Evolutionary conservation across 371 early-diverging fungal genomes (phyloP), one percentile per base, ranked within the genome.

Genomic region (Mucor piriformis): DNA sequence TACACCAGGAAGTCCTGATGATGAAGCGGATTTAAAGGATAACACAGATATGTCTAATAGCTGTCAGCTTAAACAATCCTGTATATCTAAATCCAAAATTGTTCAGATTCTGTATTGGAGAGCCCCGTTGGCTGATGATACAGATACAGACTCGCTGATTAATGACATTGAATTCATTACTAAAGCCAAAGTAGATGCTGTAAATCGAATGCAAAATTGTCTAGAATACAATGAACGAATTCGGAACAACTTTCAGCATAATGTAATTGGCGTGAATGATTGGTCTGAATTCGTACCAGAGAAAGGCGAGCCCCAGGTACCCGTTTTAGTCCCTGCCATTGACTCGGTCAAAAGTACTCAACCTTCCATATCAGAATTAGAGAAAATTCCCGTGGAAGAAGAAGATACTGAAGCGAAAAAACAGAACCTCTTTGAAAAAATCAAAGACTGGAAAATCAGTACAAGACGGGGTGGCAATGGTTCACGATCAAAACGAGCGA

Each of bases 51-150:
- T 5, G 6, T 6, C 0, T 0, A 23, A 35, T 15, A 23, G 6
- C 13, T 55, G 44, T 20, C 46, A 44, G 6, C 23, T 44, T 6
- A 27, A 23, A 11, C 55, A 55, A 10, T 55, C 55, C 7, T 3
- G 33, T 6, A 1, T 42, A 3, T 44, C 53, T 1, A 77, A 84
- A 54, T 76, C 77, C 20, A 79, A 77, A 16, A 85, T 85, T 50
- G 76, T 83, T 3, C 72, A 77, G 7, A 72, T 85, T 1, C 59
- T 83, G 33, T 82, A 81, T 13, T 85, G 83, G 82, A 72, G 79
- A 42, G 73, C 82, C 0, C 85, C 85, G 3, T 50, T 55, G 11
- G 65, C 79, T 1, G 79, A 74, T 13, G 82, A 81, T 59, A 47
- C 67, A 0, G 48, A 59, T 23, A 61, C 59, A 1, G 34, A 54